Evolutionary conservation across 352 stramenopile species (phyloP), one percentile per base, ranked within the genome.

Genomic region (Globisporangium radiosum): DNA sequence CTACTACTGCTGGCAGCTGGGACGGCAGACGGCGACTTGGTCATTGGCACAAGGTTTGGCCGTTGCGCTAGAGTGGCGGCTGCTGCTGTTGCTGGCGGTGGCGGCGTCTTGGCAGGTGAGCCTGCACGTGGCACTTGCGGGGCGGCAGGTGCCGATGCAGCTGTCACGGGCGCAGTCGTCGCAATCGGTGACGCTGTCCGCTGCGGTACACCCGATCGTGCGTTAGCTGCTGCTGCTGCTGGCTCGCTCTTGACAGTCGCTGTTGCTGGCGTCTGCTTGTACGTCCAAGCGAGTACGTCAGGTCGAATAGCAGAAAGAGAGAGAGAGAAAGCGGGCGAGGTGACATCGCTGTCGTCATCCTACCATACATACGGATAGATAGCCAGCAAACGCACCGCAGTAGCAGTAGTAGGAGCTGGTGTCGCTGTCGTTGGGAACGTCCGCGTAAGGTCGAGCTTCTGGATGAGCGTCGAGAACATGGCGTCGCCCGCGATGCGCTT

Each of bases 401-500:
- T 13, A 13, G 37, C 33, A n/a, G 38, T 13, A 13, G 40, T 44
- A 14, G 40, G 40, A 8, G 40, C 11, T 13, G 11, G 40, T 13
- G 40, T 13, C 11, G 40, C 40, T 44, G 40, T 11, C 9, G 69
- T 55, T 7, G 78, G 81, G 56, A 88, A 81, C 7, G 80, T 85
- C 19, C 78, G 66, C 10, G 83, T 81, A 14, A 92, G 68, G 36
- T 92, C 79, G 67, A 94, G 87, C 56, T 91, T 88, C 69, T 94
- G 85, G 52, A 88, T 90, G 11, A 94, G 70, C 15, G 68, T 87
- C 5, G 78, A 79, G 58, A 92, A 91, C 55, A 91, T 92, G 0
- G 82, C 72, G 59, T 92, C 82, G 51, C 85, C 85, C 0, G 80
- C 76, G 57, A 88, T 88, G 13, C 83, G 78, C 72, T 94, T 94